Evolutionary conservation across 2,329 filamentous ascomycete species (phyloP), one percentile per base, ranked within the genome.

Genomic region (Elsinoe ampelina): DNA sequence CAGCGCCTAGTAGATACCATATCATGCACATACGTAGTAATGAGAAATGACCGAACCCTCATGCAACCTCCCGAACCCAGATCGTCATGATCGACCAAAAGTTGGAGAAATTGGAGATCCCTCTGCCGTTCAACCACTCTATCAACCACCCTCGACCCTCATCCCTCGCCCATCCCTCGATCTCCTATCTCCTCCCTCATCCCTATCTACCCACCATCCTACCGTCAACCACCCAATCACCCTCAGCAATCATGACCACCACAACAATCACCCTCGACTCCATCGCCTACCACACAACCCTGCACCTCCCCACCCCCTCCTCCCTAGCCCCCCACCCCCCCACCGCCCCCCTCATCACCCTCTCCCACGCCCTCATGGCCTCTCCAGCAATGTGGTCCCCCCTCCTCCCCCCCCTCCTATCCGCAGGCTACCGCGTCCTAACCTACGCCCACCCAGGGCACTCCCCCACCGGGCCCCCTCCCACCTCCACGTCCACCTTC

Each of bases 291-390:
- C 61, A 61, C 61, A 52, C 48, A 15, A 63, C 61, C 36, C 42
- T 64, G 8, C 58, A 64, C 58, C 58, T 52, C 32, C 48, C 48
- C 48, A 17, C 48, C n/a, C 15, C 34, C 48, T 52, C 61, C 41
- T 32, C 47, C 7, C 63, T 64, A 6, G 6, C 17, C 36, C 50
- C 54, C n/a, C 41, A 54, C 11, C 64, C 65, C 11, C 11, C 17
- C 30, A 54, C 54, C 30, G 55, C 54, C 13, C 60, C 59, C 6
- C 39, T 57, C 11, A 34, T 65, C n/a, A 59, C 64, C 26, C 62
- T 67, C 20, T 59, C 60, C 56, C 65, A 67, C 41, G 65, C 65
- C 26, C 60, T 67, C 13, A 67, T 67, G 65, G 61, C 61, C 51
- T 64, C 63, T 45, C 55, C 59, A 3, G 59, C 62, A 56, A 66